Percentiles rank a stretch among this genome's conserved stretches.
Conservation (phyloP, 257 asterid genomes). For the Solanum appendiculatum region DNA sequence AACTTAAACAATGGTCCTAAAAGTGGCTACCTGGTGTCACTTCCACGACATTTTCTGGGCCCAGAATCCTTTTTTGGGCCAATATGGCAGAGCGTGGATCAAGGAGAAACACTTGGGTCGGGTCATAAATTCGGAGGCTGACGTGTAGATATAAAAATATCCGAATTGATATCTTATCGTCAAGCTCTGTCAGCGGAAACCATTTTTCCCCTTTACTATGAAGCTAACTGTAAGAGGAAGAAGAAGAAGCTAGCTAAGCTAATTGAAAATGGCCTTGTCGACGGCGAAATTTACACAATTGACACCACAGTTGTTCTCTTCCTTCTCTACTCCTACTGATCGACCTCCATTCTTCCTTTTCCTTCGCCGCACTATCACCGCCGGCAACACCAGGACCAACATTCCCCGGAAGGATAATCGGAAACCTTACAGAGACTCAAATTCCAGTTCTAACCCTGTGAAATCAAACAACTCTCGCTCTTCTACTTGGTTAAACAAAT, state of each 20-base stretch:
- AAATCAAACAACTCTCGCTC: slow-evolving; percentile 2
- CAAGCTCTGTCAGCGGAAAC: slow-evolving; percentile 13
- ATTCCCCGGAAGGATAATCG: background rate
- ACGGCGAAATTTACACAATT: slow-evolving; percentile 67
- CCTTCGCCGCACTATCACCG: slow-evolving; percentile 26
- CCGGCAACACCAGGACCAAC: slow-evolving; percentile 17
- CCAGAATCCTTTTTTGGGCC: background rate
- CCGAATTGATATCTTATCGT: slow-evolving; percentile 19
- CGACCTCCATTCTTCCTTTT: slow-evolving; percentile 22
- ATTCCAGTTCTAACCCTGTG: slow-evolving; percentile 1
- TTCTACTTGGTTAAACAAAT: slow-evolving; percentile 60
- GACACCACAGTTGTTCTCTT: slow-evolving; percentile 37
- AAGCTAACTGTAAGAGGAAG: background rate
- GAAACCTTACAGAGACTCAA: slow-evolving; percentile 16
- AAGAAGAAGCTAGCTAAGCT: too few species aligned
- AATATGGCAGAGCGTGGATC: background rate
- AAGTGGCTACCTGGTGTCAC: background rate
- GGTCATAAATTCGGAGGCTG: background rate
- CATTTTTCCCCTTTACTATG: background rate
- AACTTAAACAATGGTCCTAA: background rate
- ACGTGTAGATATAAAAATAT: background rate
- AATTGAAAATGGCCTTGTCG: slow-evolving; percentile 37
- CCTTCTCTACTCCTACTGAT: slow-evolving; percentile 28
- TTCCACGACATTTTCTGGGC: background rate
- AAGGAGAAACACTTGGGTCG: background rate